Percentiles rank a stretch among this genome's conserved stretches.
These are phyloP conservation scores for Tilletia walkeri DNA, from an alignment of 1,284 basidiomycete species.

Conservation along the genomic window DNA sequence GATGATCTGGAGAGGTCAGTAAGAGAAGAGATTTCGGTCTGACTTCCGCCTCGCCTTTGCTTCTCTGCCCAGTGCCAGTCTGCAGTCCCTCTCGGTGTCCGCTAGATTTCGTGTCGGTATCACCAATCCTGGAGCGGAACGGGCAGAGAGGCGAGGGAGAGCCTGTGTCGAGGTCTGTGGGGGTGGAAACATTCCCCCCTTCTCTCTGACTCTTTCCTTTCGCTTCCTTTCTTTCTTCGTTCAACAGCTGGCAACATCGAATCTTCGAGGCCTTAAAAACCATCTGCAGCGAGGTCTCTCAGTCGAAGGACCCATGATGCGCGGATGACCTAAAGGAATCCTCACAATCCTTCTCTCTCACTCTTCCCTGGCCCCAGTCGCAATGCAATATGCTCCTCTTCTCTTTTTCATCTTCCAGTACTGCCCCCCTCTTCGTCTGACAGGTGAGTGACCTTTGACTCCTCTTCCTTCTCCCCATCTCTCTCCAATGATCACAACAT, in stretches of 20 bases:
- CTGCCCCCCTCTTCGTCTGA: not conserved
- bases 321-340: constrained; percentile 17
- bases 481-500: not conserved
- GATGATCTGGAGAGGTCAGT: too few relatives aligned
- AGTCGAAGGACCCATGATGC: constrained; percentile 5
- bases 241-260: not conserved
- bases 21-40: too few relatives aligned
- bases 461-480: not conserved
- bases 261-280: constrained; percentile 14
- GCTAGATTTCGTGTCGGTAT: too few relatives aligned
- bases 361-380: not conserved
- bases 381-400: not conserved
- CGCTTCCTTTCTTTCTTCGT: not conserved
- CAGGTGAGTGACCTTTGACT: not conserved
- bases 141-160: too few relatives aligned
- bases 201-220: not conserved
- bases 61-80: too few relatives aligned
- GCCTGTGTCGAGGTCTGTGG: too few relatives aligned
- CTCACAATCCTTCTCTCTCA: not conserved
- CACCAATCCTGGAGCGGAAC: too few relatives aligned
- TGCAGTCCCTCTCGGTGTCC: too few relatives aligned
- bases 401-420: not conserved
- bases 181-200: not conserved
- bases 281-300: constrained; percentile 11
- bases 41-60: too few relatives aligned